Percentiles rank a stretch among this genome's conserved stretches.
Conservation (phyloP, 345 rosid genomes). For the Bruguiera parviflora region DNA sequence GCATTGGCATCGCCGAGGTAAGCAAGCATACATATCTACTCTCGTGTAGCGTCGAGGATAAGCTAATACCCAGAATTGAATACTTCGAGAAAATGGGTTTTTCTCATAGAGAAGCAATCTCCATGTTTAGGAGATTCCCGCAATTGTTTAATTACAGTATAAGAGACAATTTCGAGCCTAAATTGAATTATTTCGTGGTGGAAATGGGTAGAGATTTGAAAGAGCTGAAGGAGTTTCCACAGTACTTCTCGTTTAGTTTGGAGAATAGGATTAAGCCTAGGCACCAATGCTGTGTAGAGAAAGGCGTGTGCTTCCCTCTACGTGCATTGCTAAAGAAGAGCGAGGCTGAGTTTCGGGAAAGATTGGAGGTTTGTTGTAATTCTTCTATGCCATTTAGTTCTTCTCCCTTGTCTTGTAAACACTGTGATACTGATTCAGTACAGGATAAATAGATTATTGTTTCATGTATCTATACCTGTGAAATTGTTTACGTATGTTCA, state of each 20-base stretch:
- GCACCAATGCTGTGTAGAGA: constrained; percentile 65
- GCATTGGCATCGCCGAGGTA: constrained; percentile 68
- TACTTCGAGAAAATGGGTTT: constrained; percentile 67
- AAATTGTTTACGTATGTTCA: not conserved
- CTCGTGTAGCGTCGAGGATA: constrained; percentile 76
- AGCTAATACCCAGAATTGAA: constrained; percentile 61
- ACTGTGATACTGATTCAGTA: constrained; percentile 30
- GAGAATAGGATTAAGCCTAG: constrained; percentile 83
- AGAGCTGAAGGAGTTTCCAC: constrained; percentile 74
- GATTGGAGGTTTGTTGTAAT: constrained; percentile 65
- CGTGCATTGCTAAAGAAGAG: constrained; percentile 57
- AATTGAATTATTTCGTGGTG: constrained; percentile 55
- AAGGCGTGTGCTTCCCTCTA: constrained; percentile 65
- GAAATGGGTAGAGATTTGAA: constrained; percentile 89
- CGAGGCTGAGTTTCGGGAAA: constrained; percentile 45
- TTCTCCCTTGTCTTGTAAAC: constrained; percentile 57
- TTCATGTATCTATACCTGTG: not conserved
- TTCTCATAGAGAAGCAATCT: constrained; percentile 42
- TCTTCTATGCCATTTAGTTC: constrained; percentile 56
- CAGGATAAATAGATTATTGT: constrained; percentile 16
- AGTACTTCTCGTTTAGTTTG: constrained; percentile 80
- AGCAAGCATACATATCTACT: constrained; percentile 62
- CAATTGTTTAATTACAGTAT: constrained; percentile 74
- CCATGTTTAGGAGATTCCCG: constrained; percentile 77
- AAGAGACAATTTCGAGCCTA: constrained; percentile 63